Base-by-base conservation (phyloP, 2,329 filamentous ascomycete genomes). In the Ophiostoma novo-ulmi region DNA sequence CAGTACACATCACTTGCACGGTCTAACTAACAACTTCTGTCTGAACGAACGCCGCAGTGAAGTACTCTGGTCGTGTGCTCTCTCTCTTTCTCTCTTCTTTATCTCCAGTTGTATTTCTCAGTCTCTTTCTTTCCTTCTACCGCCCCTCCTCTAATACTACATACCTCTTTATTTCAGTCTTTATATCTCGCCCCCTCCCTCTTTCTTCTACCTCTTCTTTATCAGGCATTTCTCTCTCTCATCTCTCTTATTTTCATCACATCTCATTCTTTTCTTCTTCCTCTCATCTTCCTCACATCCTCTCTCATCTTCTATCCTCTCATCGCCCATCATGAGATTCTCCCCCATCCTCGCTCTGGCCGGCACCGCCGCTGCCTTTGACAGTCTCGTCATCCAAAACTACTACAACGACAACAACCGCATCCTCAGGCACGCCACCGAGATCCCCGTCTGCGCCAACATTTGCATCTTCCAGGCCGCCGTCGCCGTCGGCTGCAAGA, bases 381-480 rank as follows among this genome's bases (percentile, higher is more conserved):
- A 64, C 39, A 69, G 44, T 36, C 65, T 71, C 26, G 17, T 69
- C n/a, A 55, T 70, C 69, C 69, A 69, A 22, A 20, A 55, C 69
- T 20, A n/a, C n/a, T 39, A 71, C 52, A 26, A 5, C 70, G 48
- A 35, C 65, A 39, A 55, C 68, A 70, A 71, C 80, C 68, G 78
- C 78, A 38, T 80, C 80, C 26, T 77, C 74, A 71, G 84, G 82
- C 72, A 84, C 81, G 52, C 79, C 78, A 73, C 81, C 81, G 71
- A 72, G 69, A 41, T 75, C 67, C 74, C 74, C 63, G 68, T 70
- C 22, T 75, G 74, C 69, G 73, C 74, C 36, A 66, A 70, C 44
- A 39, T 70, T 35, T 75, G 74, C 70, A 26, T 75, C 48, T 41
- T 70, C 61, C 70, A 72, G 68, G 73, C 69, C 22, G 71, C 74